Conservation (phyloP, 108 stramenopile genomes). For the Nitzschia sp. region DNA sequence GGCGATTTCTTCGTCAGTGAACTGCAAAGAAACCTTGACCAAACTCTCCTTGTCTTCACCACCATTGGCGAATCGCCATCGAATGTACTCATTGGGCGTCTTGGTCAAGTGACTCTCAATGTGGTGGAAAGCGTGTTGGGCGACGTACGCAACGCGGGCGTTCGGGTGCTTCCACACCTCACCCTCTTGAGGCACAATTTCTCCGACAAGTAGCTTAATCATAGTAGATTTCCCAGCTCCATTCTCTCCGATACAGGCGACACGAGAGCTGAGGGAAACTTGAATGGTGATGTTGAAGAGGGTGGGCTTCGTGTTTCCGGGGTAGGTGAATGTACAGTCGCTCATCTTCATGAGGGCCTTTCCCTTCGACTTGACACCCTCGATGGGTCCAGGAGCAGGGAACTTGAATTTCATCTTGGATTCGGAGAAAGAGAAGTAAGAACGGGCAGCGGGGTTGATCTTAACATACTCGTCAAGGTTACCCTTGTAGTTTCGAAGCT, state of each 20-base stretch:
- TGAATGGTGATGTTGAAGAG: conserved; percentile 96
- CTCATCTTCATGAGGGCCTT: conserved; percentile 99
- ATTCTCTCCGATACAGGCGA: conserved; percentile 99
- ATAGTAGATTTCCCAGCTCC: conserved; percentile 99
- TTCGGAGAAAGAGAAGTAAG: conserved; percentile 94
- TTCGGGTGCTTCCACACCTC: conserved; percentile 99
- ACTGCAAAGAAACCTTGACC: conserved; percentile 96
- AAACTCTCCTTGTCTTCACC: conserved; percentile 99
- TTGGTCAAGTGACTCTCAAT: conserved; percentile 96
- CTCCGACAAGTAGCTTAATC: conserved; percentile 99
- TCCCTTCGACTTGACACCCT: conserved; percentile 99
- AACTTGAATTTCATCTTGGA: conserved; percentile 97
- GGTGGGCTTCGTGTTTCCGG: conserved; percentile 90
- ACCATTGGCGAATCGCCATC: conserved; percentile 99
- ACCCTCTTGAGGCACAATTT: conserved; percentile 93
- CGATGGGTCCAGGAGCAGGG: conserved; percentile 96
- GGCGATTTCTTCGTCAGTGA: conserved; percentile 90
- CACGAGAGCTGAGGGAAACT: conserved; percentile 97
- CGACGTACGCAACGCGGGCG: conserved; percentile 98
- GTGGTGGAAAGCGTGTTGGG: conserved; percentile 99
- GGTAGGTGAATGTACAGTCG: conserved; percentile 98
- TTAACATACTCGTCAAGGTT: conserved; percentile 99
- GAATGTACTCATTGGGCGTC: conserved; percentile 99
- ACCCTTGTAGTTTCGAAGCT: conserved; percentile 95
- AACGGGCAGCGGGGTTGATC: conserved; percentile 93